These are phyloP conservation scores for Platanthera guangdongensis DNA, from an alignment of 106 monocot genomes.

Conservation along the genomic window DNA sequence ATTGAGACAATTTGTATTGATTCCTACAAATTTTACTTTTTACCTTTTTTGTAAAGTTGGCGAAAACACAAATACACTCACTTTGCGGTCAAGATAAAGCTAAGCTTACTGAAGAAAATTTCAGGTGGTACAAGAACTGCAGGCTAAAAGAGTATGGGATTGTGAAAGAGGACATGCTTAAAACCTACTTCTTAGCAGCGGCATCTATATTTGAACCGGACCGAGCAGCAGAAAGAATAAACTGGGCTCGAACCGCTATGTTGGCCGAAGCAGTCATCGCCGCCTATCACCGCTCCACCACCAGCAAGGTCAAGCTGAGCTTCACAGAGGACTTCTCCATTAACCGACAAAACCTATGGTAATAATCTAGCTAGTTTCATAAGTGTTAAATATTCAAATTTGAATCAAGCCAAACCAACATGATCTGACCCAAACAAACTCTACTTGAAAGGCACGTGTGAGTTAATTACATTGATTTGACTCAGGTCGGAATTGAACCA, in stretches of 20 bases:
- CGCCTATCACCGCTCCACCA: not conserved
- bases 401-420: no score
- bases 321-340: conserved; percentile 4
- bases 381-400: no score
- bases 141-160: conserved; percentile 19
- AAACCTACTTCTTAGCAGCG: conserved; percentile 53
- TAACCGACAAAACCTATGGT: no score
- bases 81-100: conserved; percentile 42
- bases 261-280: conserved; percentile 22
- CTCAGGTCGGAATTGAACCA: conserved; percentile 5
- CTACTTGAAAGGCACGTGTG: no score
- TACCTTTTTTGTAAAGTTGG: not conserved
- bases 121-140: conserved; percentile 54
- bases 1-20: not conserved
- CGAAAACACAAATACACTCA: no score
- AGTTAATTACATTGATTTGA: not conserved
- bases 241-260: conserved; percentile 35
- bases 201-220: conserved; percentile 46
- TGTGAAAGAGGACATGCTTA: conserved; percentile 22
- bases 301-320: not conserved
- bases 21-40: conserved; percentile 35
- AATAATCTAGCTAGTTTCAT: no score
- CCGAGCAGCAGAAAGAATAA: conserved; percentile 29
- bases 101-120: not conserved
- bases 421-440: no score